These are phyloP conservation scores for Acrocalymma vagum DNA, from an alignment of 2,329 filamentous ascomycete genomes.

Conservation along the genomic window DNA sequence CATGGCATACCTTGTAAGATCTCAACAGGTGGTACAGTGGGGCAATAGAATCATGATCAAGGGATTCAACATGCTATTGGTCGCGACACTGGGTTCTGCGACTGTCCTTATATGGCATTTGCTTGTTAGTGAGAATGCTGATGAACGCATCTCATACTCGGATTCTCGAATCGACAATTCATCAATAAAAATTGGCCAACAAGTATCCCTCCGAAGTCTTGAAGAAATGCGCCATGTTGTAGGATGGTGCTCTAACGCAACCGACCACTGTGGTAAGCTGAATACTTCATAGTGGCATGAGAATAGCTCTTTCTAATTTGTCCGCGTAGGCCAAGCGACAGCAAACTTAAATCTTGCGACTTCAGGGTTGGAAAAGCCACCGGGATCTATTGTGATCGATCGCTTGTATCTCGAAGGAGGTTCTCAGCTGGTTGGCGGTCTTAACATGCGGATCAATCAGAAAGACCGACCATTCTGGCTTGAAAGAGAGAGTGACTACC, in stretches of 20 bases:
- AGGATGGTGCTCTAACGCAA: slow-evolving; percentile 7
- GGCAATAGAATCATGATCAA: slow-evolving; percentile 7
- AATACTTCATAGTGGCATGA: background rate
- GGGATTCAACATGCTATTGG: slow-evolving; percentile 1
- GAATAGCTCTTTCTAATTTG: background rate
- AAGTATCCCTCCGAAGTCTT: background rate
- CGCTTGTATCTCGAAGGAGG: slow-evolving; percentile 8
- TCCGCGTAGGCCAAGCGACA: background rate
- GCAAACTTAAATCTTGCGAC: background rate
- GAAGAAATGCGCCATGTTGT: slow-evolving; percentile 3
- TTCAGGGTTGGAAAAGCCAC: background rate
- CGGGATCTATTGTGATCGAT: slow-evolving; percentile 4
- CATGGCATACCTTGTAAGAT: slow-evolving; percentile 1
- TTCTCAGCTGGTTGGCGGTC: slow-evolving; percentile 1
- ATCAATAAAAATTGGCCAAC: background rate
- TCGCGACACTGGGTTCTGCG: background rate
- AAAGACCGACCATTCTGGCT: slow-evolving; percentile 8
- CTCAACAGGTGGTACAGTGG: background rate
- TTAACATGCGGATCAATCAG: slow-evolving; percentile 3
- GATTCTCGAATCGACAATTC: background rate
- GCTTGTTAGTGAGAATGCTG: background rate
- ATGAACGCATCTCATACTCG: slow-evolving; percentile 7
- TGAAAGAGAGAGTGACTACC: slow-evolving; percentile 6
- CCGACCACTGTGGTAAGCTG: slow-evolving; percentile 7
- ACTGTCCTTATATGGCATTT: slow-evolving; percentile 1